Percentiles rank a stretch among this genome's conserved stretches.
Evolutionary conservation across 805 yeast species (phyloP).

Genomic region (Saccharomycopsis amapae): DNA sequence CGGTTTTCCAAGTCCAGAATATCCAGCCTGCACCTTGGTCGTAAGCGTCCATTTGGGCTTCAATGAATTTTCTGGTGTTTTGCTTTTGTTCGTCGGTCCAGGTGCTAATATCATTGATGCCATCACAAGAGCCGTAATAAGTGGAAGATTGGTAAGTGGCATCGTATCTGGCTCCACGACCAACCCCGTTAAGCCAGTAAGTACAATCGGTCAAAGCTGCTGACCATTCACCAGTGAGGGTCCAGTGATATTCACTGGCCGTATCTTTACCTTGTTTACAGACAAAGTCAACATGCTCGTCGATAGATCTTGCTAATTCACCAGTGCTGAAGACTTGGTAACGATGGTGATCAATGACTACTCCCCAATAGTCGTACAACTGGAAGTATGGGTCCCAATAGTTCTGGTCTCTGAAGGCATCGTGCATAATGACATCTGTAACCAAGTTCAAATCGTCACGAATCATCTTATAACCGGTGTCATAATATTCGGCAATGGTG

Average conservation of each 20-base stretch:
- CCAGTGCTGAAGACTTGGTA: conserved; percentile 75
- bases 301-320: conserved; percentile 52
- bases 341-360: conserved; percentile 82
- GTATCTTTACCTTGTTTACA: conserved; percentile 44
- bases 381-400: conserved; percentile 45
- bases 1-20: conserved; percentile 69
- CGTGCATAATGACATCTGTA: conserved; percentile 57
- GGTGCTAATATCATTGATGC: conserved; percentile 30
- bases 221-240: conserved; percentile 64
- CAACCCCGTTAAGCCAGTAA: conserved; percentile 62
- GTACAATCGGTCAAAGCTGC: conserved; percentile 70
- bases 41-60: conserved; percentile 53
- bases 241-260: conserved; percentile 41
- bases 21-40: conserved; percentile 50
- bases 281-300: conserved; percentile 51
- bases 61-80: conserved; percentile 47
- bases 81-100: conserved; percentile 39
- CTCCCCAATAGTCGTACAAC: conserved; percentile 41
- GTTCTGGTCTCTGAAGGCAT: conserved; percentile 52
- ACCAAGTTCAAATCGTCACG: conserved; percentile 44
- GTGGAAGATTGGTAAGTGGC: conserved; percentile 32
- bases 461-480: conserved; percentile 55
- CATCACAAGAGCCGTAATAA: conserved; percentile 31
- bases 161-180: conserved; percentile 57
- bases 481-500: conserved; percentile 51